Base-by-base conservation (phyloP, 2,329 filamentous ascomycete species). In the Neofusicoccum laricinum region DNA sequence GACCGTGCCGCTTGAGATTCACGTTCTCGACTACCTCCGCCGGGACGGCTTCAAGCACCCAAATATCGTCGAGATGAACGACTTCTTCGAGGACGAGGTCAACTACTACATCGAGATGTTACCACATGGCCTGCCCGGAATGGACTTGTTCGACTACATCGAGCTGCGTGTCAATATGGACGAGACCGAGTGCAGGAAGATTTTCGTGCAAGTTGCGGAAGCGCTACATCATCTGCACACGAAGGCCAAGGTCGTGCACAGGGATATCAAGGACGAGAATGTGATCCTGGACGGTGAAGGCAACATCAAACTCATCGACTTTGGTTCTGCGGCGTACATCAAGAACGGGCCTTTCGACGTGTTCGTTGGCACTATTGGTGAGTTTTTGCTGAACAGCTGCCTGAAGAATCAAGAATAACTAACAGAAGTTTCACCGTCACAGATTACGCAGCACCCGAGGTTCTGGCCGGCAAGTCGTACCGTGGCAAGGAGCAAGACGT, bases 91-190 rank as follows among this genome's bases (percentile, higher is more conserved):
- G 75, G 92, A 96, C 69, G 88, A 92, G 68, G 83, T 88, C 71
- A 98, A 99, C 74, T 99, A 99, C 79, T 99, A 99, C 77, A 99
- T 99, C 70, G 95, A 98, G 76, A 99, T 98, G 92, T 85, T 91
- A 14, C 95, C 95, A 0, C 95, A 98, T 71, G 95, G 95, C 1
- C 82, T 97, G 41, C 95, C 95, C 0, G 95, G 95, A 12, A 98
- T 99, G 93, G 95, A 99, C 76, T 84, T 99, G 1, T 99, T 99
- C 73, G 95, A 99, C 78, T 99, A 99, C 76, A 99, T 99, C 69
- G 95, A 99, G 77, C 85, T 99, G 62, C 89, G 94, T 30, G 89
- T 93, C 50, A 97, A 94, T 72, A 99, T 99, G 95, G 92, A 96
- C 61, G 95, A 99, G 79, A 83, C 86, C 7, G 95, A 99, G 76